A percentile compares a stretch with the other conserved stretches of the same genome.
Evolutionary conservation across 768 basidiomycete species (phyloP).

Genomic region (Hemileccinum rubropunctum): DNA sequence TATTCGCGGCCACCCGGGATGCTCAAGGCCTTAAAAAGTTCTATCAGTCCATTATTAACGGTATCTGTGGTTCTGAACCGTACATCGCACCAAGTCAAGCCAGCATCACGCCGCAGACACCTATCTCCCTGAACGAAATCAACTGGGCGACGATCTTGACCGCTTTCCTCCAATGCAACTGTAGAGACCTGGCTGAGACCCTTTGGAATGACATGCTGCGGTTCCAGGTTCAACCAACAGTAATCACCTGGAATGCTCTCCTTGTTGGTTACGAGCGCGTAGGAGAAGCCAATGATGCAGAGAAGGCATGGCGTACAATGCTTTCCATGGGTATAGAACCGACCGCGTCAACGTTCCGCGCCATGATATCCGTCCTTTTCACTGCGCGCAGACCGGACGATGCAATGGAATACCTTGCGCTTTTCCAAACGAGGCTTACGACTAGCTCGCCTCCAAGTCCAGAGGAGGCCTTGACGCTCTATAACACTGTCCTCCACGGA

Average conservation of each 20-base stretch:
- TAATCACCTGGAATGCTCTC: constrained; percentile 68
- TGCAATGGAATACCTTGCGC: constrained; percentile 49
- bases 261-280: constrained; percentile 59
- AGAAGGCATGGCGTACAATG: constrained; percentile 67
- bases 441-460: constrained; percentile 22
- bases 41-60: constrained; percentile 51
- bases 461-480: constrained; percentile 42
- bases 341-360: constrained; percentile 62
- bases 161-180: constrained; percentile 56
- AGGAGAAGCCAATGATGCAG: constrained; percentile 50
- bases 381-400: constrained; percentile 47
- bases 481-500: constrained; percentile 75
- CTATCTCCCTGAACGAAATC: constrained; percentile 52
- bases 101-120: constrained; percentile 35
- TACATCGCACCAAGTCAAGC: constrained; percentile 50
- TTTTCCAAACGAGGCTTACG: constrained; percentile 39
- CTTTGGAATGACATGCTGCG: constrained; percentile 68
- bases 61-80: constrained; percentile 47
- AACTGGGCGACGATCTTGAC: constrained; percentile 66
- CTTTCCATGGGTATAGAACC: constrained; percentile 51
- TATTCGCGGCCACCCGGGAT: constrained; percentile 39
- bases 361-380: constrained; percentile 64
- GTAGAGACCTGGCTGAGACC: constrained; percentile 54
- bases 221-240: constrained; percentile 48
- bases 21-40: constrained; percentile 39